Percentiles rank a stretch among this genome's conserved stretches.
These are phyloP conservation scores for Metschnikowia rubicola DNA, from an alignment of 805 yeast species.

Conservation along the genomic window DNA sequence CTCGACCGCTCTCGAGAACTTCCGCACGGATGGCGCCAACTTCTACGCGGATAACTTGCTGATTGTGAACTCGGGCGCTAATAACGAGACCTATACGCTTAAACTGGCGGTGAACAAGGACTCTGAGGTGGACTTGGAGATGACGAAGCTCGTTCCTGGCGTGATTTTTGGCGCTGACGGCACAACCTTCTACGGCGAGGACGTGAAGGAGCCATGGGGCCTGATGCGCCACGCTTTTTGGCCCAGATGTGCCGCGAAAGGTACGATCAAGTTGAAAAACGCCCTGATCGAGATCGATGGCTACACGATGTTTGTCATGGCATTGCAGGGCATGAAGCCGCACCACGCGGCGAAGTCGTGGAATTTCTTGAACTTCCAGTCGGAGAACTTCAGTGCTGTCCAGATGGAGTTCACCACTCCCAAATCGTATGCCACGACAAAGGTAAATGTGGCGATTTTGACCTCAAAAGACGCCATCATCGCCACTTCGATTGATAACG, in stretches of 20 bases:
- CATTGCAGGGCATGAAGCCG: slow-evolving; percentile 98
- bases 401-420: slow-evolving; percentile 97
- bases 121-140: slow-evolving; percentile 64
- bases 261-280: slow-evolving; percentile 52
- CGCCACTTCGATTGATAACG: slow-evolving; percentile 61
- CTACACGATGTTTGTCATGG: slow-evolving; percentile 84
- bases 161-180: slow-evolving; percentile 91
- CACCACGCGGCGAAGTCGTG: slow-evolving; percentile 97
- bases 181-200: slow-evolving; percentile 80
- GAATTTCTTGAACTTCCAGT: slow-evolving; percentile 91
- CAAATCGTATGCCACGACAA: slow-evolving; percentile 76
- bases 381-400: slow-evolving; percentile 67
- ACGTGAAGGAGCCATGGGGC: slow-evolving; percentile 88
- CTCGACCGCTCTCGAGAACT: slow-evolving; percentile 82
- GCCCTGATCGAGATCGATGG: slow-evolving; percentile 40
- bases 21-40: slow-evolving; percentile 66
- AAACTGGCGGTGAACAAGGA: slow-evolving; percentile 66
- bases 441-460: slow-evolving; percentile 75
- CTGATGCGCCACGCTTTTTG: slow-evolving; percentile 93
- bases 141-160: slow-evolving; percentile 67
- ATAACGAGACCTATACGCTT: slow-evolving; percentile 43
- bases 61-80: slow-evolving; percentile 56
- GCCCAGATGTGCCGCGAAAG: slow-evolving; percentile 80
- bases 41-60: slow-evolving; percentile 75
- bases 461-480: slow-evolving; percentile 62